Conservation (phyloP, 768 basidiomycete species). For the Lentinula boryana region DNA sequence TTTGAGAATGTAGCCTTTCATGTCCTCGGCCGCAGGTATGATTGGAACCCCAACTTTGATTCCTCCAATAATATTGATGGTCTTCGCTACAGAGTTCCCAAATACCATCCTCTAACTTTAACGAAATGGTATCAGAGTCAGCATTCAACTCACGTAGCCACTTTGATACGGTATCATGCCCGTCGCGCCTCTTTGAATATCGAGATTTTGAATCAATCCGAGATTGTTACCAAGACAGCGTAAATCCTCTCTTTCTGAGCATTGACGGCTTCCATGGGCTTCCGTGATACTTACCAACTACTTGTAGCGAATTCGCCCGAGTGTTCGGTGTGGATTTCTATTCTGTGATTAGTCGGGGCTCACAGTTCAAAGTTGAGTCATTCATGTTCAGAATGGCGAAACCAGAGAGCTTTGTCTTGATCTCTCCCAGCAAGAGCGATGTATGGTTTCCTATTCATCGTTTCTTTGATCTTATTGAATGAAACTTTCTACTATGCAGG, state of each 20-base stretch:
- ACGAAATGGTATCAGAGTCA: constrained; percentile 64
- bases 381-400: constrained; percentile 98
- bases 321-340: constrained; percentile 98
- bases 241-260: constrained; percentile 28
- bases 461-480: neutral
- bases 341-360: constrained; percentile 90
- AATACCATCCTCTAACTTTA: constrained; percentile 56
- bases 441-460: constrained; percentile 32
- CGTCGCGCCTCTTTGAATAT: constrained; percentile 64
- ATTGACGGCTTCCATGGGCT: neutral
- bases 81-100: constrained; percentile 56
- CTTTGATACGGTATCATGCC: constrained; percentile 57
- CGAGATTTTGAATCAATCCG: constrained; percentile 75
- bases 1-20: constrained; percentile 90
- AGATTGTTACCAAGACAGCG: constrained; percentile 88
- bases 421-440: constrained; percentile 85
- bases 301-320: constrained; percentile 84
- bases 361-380: constrained; percentile 98
- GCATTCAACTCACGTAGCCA: constrained; percentile 46
- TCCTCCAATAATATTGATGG: neutral
- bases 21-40: constrained; percentile 67
- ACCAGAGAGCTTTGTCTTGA: constrained; percentile 85
- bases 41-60: neutral
- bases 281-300: neutral
- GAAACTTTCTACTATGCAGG: constrained; percentile 39